Evolutionary conservation across 805 yeast species (phyloP).

Genomic region (Spencermartinsiella europaea): DNA sequence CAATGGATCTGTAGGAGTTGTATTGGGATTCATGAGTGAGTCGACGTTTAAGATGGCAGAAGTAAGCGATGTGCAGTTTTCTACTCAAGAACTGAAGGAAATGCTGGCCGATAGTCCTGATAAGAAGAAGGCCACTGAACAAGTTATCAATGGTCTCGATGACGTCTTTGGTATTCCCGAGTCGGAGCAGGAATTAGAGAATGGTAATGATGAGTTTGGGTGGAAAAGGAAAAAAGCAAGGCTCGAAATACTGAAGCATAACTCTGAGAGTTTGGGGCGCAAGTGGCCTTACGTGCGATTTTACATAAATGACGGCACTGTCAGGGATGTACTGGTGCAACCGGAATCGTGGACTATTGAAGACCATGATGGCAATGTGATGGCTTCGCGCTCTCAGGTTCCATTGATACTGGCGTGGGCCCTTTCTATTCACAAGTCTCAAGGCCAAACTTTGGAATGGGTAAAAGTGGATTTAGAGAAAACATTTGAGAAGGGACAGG

Average conservation of each 20-base stretch:
- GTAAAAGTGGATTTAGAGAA: conserved; percentile 71
- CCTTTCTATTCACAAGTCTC: conserved; percentile 89
- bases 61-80: conserved; percentile 6
- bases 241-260: conserved; percentile 7
- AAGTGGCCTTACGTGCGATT: conserved; percentile 74
- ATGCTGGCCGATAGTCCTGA: conserved; percentile 14
- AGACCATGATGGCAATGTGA: conserved; percentile 60
- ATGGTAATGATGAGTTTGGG: conserved; percentile 11
- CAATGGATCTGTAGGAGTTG: conserved; percentile 85
- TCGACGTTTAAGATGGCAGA: conserved; percentile 17
- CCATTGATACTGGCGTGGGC: conserved; percentile 97
- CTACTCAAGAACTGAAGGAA: conserved; percentile 8
- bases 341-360: conserved; percentile 80
- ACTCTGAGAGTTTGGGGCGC: conserved; percentile 9
- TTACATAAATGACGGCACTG: conserved; percentile 59
- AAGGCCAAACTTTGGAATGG: conserved; percentile 79
- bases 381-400: conserved; percentile 72
- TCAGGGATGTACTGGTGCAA: conserved; percentile 70
- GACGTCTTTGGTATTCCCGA: conserved; percentile 18
- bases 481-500: conserved; percentile 89
- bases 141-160: conserved; percentile 23
- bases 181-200: conserved; percentile 14
- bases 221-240: conserved; percentile 20
- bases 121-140: conserved; percentile 10
- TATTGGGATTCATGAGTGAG: conserved; percentile 48